Base-by-base conservation (phyloP, 768 basidiomycete species). In the Myochromella boudieri region DNA sequence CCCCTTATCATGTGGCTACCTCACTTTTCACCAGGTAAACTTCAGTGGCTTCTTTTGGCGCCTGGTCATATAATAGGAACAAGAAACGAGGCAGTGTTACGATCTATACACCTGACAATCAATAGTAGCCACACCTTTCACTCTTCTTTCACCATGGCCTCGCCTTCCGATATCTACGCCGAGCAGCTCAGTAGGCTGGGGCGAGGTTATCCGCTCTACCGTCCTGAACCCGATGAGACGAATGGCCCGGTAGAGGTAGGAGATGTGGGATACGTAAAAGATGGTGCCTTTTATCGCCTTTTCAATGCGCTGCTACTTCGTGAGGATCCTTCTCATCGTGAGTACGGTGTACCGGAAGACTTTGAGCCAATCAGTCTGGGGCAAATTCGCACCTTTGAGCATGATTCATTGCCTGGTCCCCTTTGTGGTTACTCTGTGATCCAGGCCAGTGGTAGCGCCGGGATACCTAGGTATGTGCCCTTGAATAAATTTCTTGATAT, bases 271-370 rank as follows among this genome's bases (percentile, higher is more conserved):
- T 53, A 43, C n/a, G 11, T 44, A 2, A 42, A 24, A 4, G 20
- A 48, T 8, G 55, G 52, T n/a, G 47, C 47, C 11, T 57, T 57
- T 18, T 49, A 32, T 15, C 33, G 43, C 1, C 52, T 56, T 22
- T 51, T 54, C 44, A 57, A 49, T 17, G 44, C 42, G 3, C 32
- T 51, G 7, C 37, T n/a, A 26, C n/a, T 42, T 25, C 24, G 36
- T 3, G 32, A 47, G 11, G 42, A 53, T 26, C 51, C 54, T 1
- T 5, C 37, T n/a, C n/a, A n/a, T n/a, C 54, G 53, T 24, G 4
- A 20, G 2, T 27, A 37, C 22, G 51, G 51, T 2, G 48, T 56
- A 5, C 54, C 51, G 25, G 18, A 37, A 15, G 41, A 21, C 11
- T 53, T 52, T 25, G 42, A 46, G 27, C 24, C 17, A 6, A 20